Percentiles rank a stretch among this genome's conserved stretches.
Conservation (phyloP, 1,139 yeast genomes). For the Candida anutae region DNA sequence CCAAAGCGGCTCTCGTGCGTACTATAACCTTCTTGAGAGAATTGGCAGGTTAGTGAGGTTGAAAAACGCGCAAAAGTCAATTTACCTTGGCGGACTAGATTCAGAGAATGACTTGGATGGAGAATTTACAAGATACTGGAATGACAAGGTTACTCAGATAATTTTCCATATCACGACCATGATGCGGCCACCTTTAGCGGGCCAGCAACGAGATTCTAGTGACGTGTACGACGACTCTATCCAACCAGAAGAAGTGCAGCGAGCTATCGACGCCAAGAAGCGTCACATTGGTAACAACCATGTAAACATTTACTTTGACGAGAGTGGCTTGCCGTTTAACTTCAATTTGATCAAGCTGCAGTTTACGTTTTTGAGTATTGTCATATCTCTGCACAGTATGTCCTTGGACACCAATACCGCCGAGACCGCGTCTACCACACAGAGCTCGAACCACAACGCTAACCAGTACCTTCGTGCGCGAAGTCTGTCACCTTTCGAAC, state of each 20-base stretch:
- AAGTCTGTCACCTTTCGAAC: not conserved
- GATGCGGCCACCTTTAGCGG: slow-evolving; percentile 47
- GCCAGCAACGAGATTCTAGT: slow-evolving; percentile 29
- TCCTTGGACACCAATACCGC: slow-evolving; percentile 2
- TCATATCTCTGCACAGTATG: slow-evolving; percentile 56
- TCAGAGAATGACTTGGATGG: slow-evolving; percentile 67
- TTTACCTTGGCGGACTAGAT: slow-evolving; percentile 78
- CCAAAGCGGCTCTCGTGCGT: slow-evolving; percentile 54
- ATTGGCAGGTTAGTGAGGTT: slow-evolving; percentile 56
- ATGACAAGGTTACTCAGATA: slow-evolving; percentile 62
- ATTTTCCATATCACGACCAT: slow-evolving; percentile 74
- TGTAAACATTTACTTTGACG: slow-evolving; percentile 76
- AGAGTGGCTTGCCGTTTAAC: slow-evolving; percentile 56
- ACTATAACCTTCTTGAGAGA: slow-evolving; percentile 48
- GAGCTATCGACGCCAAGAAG: slow-evolving; percentile 49
- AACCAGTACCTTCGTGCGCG: not conserved
- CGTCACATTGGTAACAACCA: slow-evolving; percentile 82
- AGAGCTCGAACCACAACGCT: not conserved
- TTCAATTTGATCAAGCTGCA: slow-evolving; percentile 70
- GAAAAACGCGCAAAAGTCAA: slow-evolving; percentile 39
- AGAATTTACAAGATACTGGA: slow-evolving; percentile 66
- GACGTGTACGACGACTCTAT: not conserved
- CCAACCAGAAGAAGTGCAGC: not conserved
- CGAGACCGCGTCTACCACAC: not conserved
- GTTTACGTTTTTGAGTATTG: slow-evolving; percentile 76